Conservation (phyloP, 805 yeast species). For the Hanseniaspora nectarophila region DNA sequence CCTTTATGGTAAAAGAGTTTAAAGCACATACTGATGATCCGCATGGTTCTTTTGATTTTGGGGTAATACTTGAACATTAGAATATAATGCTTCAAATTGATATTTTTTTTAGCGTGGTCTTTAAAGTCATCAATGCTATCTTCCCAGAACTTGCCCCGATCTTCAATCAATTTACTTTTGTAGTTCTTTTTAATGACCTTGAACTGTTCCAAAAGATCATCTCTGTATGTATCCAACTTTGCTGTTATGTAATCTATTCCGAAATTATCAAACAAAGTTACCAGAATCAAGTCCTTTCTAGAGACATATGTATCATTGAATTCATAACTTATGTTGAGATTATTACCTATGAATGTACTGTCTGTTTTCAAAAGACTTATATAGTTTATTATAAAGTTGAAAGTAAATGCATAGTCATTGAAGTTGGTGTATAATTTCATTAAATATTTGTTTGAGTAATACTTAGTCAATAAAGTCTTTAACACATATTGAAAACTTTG, state of each 20-base stretch:
- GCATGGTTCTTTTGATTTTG: not conserved
- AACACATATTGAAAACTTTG: conserved; percentile 3
- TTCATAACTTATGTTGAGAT: conserved; percentile 4
- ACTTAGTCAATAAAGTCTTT: not conserved
- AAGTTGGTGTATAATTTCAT: conserved; percentile 10
- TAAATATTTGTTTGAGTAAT: conserved; percentile 7
- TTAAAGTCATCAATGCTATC: conserved; percentile 9
- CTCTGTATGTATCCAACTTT: not conserved
- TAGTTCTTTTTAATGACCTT: not conserved
- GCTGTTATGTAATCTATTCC: conserved; percentile 1
- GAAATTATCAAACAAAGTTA: conserved; percentile 4
- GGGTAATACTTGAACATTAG: conserved; percentile 12
- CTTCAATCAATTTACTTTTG: not conserved
- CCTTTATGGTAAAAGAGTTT: conserved; percentile 8
- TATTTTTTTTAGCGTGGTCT: not conserved
- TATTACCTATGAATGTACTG: conserved; percentile 9
- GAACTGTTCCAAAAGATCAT: not conserved
- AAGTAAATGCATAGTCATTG: not conserved
- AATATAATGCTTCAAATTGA: not conserved
- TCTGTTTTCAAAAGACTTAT: not conserved
- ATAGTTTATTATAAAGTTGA: not conserved
- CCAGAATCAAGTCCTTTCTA: conserved; percentile 2
- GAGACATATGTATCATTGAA: not conserved
- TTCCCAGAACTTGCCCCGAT: conserved; percentile 10
- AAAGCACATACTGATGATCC: not conserved